A percentile compares a stretch with the other conserved stretches of the same genome.
Evolutionary conservation across 2,329 filamentous ascomycete genomes (phyloP).

Genomic region (Clonostachys sp.): DNA sequence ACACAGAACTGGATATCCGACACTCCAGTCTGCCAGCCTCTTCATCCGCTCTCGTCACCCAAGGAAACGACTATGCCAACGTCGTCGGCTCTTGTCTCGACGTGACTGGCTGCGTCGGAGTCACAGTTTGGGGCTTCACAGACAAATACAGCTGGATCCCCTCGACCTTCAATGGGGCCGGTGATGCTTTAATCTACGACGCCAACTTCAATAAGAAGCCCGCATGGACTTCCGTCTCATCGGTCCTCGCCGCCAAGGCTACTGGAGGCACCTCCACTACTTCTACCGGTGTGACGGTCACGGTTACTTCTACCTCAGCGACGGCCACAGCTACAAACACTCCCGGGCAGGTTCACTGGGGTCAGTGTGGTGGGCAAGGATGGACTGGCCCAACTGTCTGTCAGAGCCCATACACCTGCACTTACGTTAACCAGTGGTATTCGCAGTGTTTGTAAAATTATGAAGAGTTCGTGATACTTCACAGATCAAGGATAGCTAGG

Average conservation of each 20-base stretch:
- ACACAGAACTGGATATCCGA: constrained; percentile 59
- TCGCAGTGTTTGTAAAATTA: not conserved
- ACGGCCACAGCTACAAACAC: too few species aligned
- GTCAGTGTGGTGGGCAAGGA: not conserved
- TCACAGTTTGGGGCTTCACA: constrained; percentile 37
- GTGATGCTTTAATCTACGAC: constrained; percentile 32
- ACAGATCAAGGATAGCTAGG: too few species aligned
- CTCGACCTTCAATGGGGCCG: constrained; percentile 27
- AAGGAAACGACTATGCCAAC: constrained; percentile 40
- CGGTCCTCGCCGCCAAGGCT: constrained; percentile 20
- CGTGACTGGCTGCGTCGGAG: constrained; percentile 31
- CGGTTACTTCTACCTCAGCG: too few species aligned
- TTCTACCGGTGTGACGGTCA: too few species aligned
- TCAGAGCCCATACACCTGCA: not conserved
- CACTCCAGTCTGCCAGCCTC: constrained; percentile 38
- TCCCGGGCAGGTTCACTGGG: not conserved
- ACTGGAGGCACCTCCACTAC: constrained; percentile 2
- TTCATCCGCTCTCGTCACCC: constrained; percentile 29
- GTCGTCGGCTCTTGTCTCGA: constrained; percentile 30
- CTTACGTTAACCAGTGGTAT: not conserved
- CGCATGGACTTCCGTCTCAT: constrained; percentile 30
- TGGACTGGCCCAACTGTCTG: not conserved
- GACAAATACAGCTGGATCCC: constrained; percentile 33
- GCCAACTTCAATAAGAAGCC: constrained; percentile 29
- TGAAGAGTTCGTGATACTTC: not conserved